Percentiles rank a stretch among this genome's conserved stretches.
These are phyloP conservation scores for Diaporthe sp. DNA, from an alignment of 2,329 filamentous ascomycete species.

Conservation along the genomic window DNA sequence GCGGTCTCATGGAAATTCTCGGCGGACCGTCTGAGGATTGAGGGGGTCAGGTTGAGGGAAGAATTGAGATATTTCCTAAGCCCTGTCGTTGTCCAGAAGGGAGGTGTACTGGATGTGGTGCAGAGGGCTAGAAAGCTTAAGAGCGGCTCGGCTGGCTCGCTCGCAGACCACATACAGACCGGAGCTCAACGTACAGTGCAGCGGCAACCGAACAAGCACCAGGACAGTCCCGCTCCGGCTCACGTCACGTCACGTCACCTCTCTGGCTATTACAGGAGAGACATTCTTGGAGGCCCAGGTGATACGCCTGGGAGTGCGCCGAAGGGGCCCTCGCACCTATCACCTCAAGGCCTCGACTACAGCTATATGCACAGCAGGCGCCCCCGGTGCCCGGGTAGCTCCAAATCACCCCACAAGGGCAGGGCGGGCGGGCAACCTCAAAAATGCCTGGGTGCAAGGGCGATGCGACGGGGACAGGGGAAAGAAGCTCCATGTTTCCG, in stretches of 20 bases:
- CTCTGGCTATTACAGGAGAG: background rate
- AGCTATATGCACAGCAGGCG: conserved; percentile 8
- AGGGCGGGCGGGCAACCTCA: conserved; percentile 18
- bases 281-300: background rate
- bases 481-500: conserved; percentile 35
- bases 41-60: background rate
- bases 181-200: conserved; percentile 18
- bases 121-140: conserved; percentile 23
- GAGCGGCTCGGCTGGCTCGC: conserved; percentile 8
- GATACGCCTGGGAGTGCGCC: conserved; percentile 14
- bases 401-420: conserved; percentile 26
- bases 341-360: background rate
- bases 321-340: background rate
- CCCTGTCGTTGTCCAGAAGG: conserved; percentile 18
- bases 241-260: conserved; percentile 22
- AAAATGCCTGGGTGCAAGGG: conserved; percentile 21
- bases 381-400: conserved; percentile 14
- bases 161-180: conserved; percentile 30
- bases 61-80: conserved; percentile 19
- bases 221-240: conserved; percentile 16
- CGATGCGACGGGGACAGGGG: conserved; percentile 25
- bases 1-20: conserved; percentile 1
- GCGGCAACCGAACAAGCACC: conserved; percentile 20
- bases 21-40: background rate
- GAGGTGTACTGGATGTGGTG: conserved; percentile 5